These are phyloP conservation scores for Arthroderma sp. DNA, from an alignment of 2,329 filamentous ascomycete species.

Conservation along the genomic window DNA sequence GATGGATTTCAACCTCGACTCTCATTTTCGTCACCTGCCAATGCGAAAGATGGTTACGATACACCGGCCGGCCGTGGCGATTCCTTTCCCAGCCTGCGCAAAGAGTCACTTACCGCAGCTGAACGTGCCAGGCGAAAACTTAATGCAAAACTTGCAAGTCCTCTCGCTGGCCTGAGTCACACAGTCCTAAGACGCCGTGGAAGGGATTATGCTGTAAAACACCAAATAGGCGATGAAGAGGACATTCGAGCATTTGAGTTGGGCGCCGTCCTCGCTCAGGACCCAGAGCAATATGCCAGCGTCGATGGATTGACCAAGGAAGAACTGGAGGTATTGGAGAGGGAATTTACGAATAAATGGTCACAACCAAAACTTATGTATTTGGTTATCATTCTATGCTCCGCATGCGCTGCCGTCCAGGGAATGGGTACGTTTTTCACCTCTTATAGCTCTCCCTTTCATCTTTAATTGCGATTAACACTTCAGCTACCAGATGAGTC, in stretches of 20 bases:
- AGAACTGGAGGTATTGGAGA: constrained; percentile 45
- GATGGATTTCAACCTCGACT: no score
- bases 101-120: constrained; percentile 19
- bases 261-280: constrained; percentile 46
- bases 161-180: constrained; percentile 35
- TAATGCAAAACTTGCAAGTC: constrained; percentile 41
- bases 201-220: constrained; percentile 43
- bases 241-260: constrained; percentile 47
- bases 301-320: constrained; percentile 42
- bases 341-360: constrained; percentile 55
- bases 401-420: constrained; percentile 56
- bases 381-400: constrained; percentile 52
- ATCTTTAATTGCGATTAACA: constrained; percentile 5
- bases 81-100: constrained; percentile 6
- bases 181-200: constrained; percentile 44
- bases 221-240: constrained; percentile 42
- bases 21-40: not conserved
- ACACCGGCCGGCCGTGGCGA: constrained; percentile 4
- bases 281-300: constrained; percentile 37
- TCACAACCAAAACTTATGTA: constrained; percentile 54
- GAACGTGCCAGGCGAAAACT: constrained; percentile 29
- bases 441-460: not conserved
- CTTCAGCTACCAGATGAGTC: constrained; percentile 41
- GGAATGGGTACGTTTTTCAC: constrained; percentile 40
- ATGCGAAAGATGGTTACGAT: constrained; percentile 2